phyloP scores from a whole-genome alignment of 192 early-diverging fungal species.

The Coemansia sp. region DNA sequence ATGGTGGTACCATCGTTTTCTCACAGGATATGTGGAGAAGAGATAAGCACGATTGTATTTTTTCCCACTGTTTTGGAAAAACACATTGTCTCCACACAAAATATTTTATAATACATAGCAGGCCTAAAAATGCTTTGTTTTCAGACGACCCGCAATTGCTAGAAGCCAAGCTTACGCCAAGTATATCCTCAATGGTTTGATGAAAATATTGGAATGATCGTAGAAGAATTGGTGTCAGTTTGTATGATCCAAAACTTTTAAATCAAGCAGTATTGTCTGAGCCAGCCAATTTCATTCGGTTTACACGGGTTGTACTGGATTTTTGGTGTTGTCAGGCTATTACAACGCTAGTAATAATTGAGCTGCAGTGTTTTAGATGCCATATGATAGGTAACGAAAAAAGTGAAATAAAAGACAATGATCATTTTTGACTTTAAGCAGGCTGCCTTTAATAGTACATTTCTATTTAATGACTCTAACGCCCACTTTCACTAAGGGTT shows the following conservation, averaged over 20 bases:
- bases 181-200: not conserved
- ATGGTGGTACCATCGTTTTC: not conserved
- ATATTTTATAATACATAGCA: not conserved
- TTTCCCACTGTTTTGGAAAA: not conserved
- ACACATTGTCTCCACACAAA: not conserved
- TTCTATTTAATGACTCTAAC: not conserved
- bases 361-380: not conserved
- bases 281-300: not conserved
- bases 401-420: not conserved
- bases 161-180: not conserved
- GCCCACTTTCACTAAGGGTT: not conserved
- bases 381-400: not conserved
- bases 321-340: not conserved
- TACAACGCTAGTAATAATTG: not conserved
- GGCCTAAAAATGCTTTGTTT: not conserved
- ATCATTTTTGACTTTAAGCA: not conserved
- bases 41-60: not conserved
- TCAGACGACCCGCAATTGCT: not conserved
- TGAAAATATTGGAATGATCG: not conserved
- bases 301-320: not conserved
- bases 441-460: not conserved
- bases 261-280: conserved; percentile 6
- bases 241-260: not conserved
- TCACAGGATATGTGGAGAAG: not conserved
- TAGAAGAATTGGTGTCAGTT: not conserved